Conservation (phyloP, 306 rosid genomes). For the Purshia tridentata region DNA sequence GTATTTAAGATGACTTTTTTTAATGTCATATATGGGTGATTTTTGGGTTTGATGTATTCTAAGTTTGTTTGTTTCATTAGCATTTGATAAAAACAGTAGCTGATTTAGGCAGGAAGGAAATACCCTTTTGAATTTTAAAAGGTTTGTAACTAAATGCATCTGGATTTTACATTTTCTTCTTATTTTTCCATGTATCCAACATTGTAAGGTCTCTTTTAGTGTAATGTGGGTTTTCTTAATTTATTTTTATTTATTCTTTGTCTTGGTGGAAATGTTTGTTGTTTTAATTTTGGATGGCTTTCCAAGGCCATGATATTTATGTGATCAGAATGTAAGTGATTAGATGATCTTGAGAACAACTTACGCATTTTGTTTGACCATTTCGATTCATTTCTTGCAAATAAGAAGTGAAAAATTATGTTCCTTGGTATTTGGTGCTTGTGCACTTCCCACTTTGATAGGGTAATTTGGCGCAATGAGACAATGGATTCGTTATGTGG, state of each 20-base stretch:
- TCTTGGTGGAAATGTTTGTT: background rate
- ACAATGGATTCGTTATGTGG: no score
- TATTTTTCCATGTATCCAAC: slow-evolving; percentile 27
- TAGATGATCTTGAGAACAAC: background rate
- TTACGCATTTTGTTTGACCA: background rate
- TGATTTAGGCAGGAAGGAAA: slow-evolving; percentile 69
- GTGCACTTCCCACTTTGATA: background rate
- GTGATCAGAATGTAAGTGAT: background rate
- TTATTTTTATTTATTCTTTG: slow-evolving; percentile 19
- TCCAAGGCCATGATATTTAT: slow-evolving; percentile 24
- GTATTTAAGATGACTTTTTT: slow-evolving; percentile 62
- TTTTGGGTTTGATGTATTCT: slow-evolving; percentile 63
- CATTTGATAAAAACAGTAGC: slow-evolving; percentile 43
- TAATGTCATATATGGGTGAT: slow-evolving; percentile 63
- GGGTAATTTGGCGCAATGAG: no score
- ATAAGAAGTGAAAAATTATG: background rate
- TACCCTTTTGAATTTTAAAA: slow-evolving; percentile 46
- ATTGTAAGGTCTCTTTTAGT: slow-evolving; percentile 41
- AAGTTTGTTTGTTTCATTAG: slow-evolving; percentile 52
- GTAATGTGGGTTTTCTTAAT: slow-evolving; percentile 32
- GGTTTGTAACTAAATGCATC: slow-evolving; percentile 72
- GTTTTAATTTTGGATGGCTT: background rate
- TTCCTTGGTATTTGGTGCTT: background rate
- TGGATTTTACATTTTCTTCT: slow-evolving; percentile 39
- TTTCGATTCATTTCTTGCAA: background rate